Evolutionary conservation across 192 early-diverging fungal genomes (phyloP).

Genomic region (Mortierella antarctica): DNA sequence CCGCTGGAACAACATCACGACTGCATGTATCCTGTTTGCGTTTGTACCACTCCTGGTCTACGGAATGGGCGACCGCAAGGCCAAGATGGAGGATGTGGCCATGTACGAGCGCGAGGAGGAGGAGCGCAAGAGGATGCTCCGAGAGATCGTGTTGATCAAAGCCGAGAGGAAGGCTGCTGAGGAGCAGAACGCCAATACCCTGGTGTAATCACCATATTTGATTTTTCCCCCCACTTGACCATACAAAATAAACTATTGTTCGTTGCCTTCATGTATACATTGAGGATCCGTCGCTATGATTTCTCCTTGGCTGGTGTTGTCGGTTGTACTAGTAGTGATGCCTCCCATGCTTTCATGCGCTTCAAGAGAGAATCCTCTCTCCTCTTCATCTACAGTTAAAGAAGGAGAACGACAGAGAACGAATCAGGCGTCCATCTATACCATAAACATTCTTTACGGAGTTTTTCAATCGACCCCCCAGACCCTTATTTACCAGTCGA

Average conservation of each 20-base stretch:
- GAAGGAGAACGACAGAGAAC: neutral
- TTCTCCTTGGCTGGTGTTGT: neutral
- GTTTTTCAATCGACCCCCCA: neutral
- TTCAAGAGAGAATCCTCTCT: constrained; percentile 26
- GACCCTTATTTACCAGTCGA: constrained; percentile 21
- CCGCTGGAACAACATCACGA: constrained; percentile 41
- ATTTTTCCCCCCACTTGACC: neutral
- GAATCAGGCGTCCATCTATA: too few relatives aligned
- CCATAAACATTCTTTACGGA: neutral
- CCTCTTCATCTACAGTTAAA: constrained; percentile 30
- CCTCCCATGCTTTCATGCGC: constrained; percentile 30
- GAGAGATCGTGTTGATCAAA: constrained; percentile 38
- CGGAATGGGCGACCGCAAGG: constrained; percentile 47
- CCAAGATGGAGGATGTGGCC: constrained; percentile 47
- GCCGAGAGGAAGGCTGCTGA: constrained; percentile 31
- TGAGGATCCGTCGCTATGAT: neutral
- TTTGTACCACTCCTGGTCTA: constrained; percentile 36
- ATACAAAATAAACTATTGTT: neutral
- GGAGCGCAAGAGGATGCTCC: constrained; percentile 32
- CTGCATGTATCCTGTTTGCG: constrained; percentile 41
- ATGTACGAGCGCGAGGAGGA: constrained; percentile 49
- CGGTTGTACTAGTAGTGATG: neutral
- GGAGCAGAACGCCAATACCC: constrained; percentile 19
- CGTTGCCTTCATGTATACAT: neutral
- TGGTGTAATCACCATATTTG: neutral